Evolutionary conservation across 345 rosid genomes (phyloP), one percentile per base, ranked within the genome.

Genomic region (Eucalyptus viminalis): DNA sequence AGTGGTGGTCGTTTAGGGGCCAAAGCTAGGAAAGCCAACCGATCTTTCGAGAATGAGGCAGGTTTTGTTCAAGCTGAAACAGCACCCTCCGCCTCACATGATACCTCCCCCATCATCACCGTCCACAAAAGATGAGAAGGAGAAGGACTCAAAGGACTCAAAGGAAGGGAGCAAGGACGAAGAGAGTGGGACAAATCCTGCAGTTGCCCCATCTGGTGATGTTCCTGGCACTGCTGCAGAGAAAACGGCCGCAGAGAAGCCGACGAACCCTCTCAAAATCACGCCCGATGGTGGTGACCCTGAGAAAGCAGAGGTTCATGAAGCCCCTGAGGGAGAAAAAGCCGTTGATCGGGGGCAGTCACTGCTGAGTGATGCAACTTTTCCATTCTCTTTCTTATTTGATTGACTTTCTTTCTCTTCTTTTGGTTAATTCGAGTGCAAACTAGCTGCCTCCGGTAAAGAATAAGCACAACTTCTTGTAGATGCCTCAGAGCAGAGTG

Each of bases 1-100:
- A 3, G 90, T 97, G 62, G 37, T 29, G 22, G 94, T 98, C 69
- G 91, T 97, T 90, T 97, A 95, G 87, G 99, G 97, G 72, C 98
- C 98, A 45, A 96, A 97, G 89, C 99, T 98, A 16, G 99, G 98
- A 88, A 97, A 97, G 90, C 99, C 96, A 5, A 92, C 97, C 49
- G 97, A 97, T 90, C 95, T 95, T 25, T 86, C 95, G 31, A 95
- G 99, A 90, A 95, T 94, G 98, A 95, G 98, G 91, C 99, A 98
- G 86, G 91, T 97, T 51, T 93, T 94, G 91, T 51, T 91, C 90
- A 96, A 95, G 94, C 95, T 98, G 62, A 96, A 97, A 91, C 95
- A 95, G 89, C 93, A 92, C 85, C 99, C 98, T 67, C 98, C 98
- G 40, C 90, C 95, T 27, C 98, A 95, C 90, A 95, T 95, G 97